phyloP scores from a whole-genome alignment of 345 rosid species.

The Corchorus olitorius region DNA sequence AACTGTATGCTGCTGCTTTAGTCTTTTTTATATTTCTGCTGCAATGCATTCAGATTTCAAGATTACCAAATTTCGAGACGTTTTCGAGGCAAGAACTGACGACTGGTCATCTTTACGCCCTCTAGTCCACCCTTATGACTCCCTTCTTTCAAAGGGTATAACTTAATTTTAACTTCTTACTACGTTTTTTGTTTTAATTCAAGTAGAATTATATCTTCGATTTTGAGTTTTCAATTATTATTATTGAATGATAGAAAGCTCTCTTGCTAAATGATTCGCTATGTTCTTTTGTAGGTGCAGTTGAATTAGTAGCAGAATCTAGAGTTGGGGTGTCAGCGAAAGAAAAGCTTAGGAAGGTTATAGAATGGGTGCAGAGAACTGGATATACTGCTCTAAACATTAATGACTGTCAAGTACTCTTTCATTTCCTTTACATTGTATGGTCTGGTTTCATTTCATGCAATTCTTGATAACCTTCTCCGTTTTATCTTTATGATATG shows the following conservation, averaged over 20 bases:
- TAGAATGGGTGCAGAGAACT: slow-evolving; percentile 48
- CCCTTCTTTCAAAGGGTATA: slow-evolving; percentile 42
- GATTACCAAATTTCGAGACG: slow-evolving; percentile 39
- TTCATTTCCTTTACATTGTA: background rate
- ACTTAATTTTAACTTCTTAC: background rate
- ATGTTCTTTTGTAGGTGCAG: slow-evolving; percentile 36
- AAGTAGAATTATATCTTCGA: background rate
- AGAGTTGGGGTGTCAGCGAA: slow-evolving; percentile 32
- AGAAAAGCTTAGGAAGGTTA: slow-evolving; percentile 49
- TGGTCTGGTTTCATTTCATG: background rate
- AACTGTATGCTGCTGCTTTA: background rate
- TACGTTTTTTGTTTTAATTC: background rate
- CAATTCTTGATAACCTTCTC: background rate
- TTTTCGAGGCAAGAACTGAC: slow-evolving; percentile 46
- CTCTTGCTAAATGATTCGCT: background rate
- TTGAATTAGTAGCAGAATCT: slow-evolving; percentile 33
- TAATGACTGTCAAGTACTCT: slow-evolving; percentile 25
- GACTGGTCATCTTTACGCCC: slow-evolving; percentile 41
- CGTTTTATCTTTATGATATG: background rate
- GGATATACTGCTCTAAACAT: slow-evolving; percentile 24
- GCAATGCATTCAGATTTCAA: slow-evolving; percentile 44
- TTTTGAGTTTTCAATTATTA: background rate
- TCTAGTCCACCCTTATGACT: slow-evolving; percentile 38
- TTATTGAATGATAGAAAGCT: background rate
- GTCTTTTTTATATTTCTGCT: background rate